phyloP scores from a whole-genome alignment of 2,329 filamentous ascomycete genomes.

The Fusarium odoratissimum region DNA sequence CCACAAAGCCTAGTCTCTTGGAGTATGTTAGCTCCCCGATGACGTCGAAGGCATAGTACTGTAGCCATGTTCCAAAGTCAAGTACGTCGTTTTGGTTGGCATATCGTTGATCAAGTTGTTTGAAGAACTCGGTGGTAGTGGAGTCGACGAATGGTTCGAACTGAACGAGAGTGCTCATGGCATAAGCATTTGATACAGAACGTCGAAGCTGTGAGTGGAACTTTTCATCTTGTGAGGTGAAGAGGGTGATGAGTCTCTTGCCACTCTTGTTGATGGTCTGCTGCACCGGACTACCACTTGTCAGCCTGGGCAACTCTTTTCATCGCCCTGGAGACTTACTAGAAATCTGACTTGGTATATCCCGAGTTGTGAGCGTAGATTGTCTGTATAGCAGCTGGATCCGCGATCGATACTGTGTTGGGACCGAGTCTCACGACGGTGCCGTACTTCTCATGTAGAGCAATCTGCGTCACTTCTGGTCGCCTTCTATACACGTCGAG shows the following conservation, averaged over 20 bases:
- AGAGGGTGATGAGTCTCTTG: background rate
- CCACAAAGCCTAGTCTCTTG: slow-evolving; percentile 29
- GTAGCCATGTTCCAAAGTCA: slow-evolving; percentile 30
- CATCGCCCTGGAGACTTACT: background rate
- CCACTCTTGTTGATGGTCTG: slow-evolving; percentile 3
- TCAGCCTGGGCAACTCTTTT: no score
- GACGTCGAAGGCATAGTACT: slow-evolving; percentile 39
- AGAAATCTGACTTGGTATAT: slow-evolving; percentile 14
- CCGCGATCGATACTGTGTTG: background rate
- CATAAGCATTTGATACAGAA: background rate
- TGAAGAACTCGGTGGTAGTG: background rate
- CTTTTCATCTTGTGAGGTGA: slow-evolving; percentile 5
- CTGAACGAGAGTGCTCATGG: slow-evolving; percentile 6
- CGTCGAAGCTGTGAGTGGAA: slow-evolving; percentile 4
- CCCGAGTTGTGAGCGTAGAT: slow-evolving; percentile 25
- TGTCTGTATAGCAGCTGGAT: slow-evolving; percentile 4
- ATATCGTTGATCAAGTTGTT: background rate
- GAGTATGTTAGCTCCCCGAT: slow-evolving; percentile 26
- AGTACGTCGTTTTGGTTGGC: background rate
- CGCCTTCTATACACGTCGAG: slow-evolving; percentile 16
- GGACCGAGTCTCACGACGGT: slow-evolving; percentile 22
- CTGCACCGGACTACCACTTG: background rate
- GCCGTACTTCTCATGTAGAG: slow-evolving; percentile 17
- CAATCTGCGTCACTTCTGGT: slow-evolving; percentile 23
- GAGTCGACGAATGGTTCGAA: slow-evolving; percentile 13